Evolutionary conservation across 2,329 filamentous ascomycete genomes (phyloP), one percentile per base, ranked within the genome.

Genomic region (Fusarium xyrophilum): DNA sequence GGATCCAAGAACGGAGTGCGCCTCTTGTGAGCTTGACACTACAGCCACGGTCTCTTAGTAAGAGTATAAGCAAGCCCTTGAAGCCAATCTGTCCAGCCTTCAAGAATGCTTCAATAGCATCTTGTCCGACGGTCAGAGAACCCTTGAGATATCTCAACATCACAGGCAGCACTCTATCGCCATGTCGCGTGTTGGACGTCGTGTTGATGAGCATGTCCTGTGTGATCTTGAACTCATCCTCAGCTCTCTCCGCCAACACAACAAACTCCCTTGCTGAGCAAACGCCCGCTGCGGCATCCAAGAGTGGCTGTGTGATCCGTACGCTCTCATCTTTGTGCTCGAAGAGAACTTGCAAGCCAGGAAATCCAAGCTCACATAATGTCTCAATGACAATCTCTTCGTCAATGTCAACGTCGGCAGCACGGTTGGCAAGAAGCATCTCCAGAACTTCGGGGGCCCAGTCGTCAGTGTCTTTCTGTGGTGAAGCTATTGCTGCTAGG

Each of bases 191-290:
- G 12, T 61, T 65, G 17, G 52, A 51, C 4, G 62, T 66, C 12
- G 56, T 66, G 46, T 66, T 66, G 44, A 66, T 66, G 7, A 66
- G 62, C 62, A 66, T 66, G 14, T 66, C 56, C 44, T 66, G 62
- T 14, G 56, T 66, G 36, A 66, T 51, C 17, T 66, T 61, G 30
- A 66, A 66, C 28, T 65, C 62, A 21, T 56, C 56, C 15, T 66
- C 62, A 4, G 63, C 62, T 42, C 48, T 62, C 19, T 51, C 56
- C 44, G 56, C 56, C 32, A 66, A 27, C 12, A 47, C 36, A 27
- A 23, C 44, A 21, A 66, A 66, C 36, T 66, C 56, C 23, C 65
- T 62, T 13, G 50, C 62, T 30, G 62, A 66, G 17, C 62, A 66
- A 11, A 66, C 48, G 23, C 62, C 35, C 5, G 56, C 62, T 39